Evolutionary conservation across 2,329 filamentous ascomycete species (phyloP).

Genomic region (Pleomassaria siparia): DNA sequence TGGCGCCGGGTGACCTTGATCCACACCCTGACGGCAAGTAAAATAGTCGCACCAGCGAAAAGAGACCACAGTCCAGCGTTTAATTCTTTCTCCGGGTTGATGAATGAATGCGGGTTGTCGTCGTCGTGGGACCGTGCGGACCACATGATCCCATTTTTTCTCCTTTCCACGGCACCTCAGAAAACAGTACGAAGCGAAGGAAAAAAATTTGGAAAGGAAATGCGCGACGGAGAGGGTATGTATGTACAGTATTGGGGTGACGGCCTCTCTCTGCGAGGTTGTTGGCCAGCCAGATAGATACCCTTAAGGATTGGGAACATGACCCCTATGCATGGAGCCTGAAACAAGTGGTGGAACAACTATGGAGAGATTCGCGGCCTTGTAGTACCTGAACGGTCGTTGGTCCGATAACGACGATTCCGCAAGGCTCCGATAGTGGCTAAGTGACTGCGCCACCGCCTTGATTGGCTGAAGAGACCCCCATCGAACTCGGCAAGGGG

Average conservation of each 20-base stretch:
- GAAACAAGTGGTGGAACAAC: slow-evolving; percentile 2
- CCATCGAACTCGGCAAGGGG: neutral
- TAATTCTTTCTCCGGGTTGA: slow-evolving; percentile 39
- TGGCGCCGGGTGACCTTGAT: slow-evolving; percentile 42
- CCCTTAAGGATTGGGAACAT: neutral
- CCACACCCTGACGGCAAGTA: slow-evolving; percentile 40
- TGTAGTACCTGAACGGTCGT: neutral
- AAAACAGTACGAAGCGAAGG: neutral
- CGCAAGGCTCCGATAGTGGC: neutral
- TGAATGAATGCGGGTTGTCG: slow-evolving; percentile 21
- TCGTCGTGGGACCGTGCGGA: slow-evolving; percentile 9
- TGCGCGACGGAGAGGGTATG: neutral
- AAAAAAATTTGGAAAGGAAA: neutral
- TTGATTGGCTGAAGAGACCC: neutral
- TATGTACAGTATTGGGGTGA: neutral
- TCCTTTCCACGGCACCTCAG: neutral
- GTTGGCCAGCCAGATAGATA: neutral
- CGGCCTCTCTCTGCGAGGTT: neutral
- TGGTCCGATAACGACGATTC: neutral
- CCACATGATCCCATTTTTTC: neutral
- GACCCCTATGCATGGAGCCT: neutral
- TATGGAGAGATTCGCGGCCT: neutral
- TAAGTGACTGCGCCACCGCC: neutral
- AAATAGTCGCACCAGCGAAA: slow-evolving; percentile 39
- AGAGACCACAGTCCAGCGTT: slow-evolving; percentile 44